Evolutionary conservation across 371 early-diverging fungal genomes (phyloP).

Genomic region (Actinomucor elegans): DNA sequence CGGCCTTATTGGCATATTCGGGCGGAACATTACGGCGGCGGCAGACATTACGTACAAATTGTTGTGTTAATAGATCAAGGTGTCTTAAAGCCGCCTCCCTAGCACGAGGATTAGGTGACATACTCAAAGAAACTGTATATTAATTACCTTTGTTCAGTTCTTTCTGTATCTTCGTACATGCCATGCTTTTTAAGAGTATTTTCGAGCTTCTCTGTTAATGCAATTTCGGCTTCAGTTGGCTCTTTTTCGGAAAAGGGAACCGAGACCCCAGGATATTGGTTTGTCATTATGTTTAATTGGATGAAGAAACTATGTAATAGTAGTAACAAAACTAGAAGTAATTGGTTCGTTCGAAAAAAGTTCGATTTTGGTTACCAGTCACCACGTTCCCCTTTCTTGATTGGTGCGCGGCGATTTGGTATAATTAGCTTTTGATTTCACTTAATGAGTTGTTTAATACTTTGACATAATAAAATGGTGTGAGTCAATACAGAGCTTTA

Average conservation of each 20-base stretch:
- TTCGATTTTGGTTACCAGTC: too few species aligned
- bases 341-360: too few species aligned
- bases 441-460: too few species aligned
- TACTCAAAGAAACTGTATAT: neutral
- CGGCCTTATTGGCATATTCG: slow-evolving; percentile 21
- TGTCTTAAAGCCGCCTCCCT: slow-evolving; percentile 19
- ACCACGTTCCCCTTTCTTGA: too few species aligned
- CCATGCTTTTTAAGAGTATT: slow-evolving; percentile 5
- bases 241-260: slow-evolving; percentile 13
- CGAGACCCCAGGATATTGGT: slow-evolving; percentile 18
- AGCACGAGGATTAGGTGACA: neutral
- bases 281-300: neutral
- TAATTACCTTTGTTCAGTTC: neutral
- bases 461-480: too few species aligned
- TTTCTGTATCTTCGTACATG: slow-evolving; percentile 20
- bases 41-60: slow-evolving; percentile 56
- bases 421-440: too few species aligned
- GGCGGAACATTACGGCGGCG: slow-evolving; percentile 10
- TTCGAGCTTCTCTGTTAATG: slow-evolving; percentile 21
- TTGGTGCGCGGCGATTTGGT: too few species aligned
- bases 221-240: slow-evolving; percentile 30
- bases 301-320: too few species aligned
- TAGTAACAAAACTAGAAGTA: too few species aligned
- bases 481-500: too few species aligned
- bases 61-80: slow-evolving; percentile 62